Evolutionary conservation across 352 stramenopile species (phyloP), one percentile per base, ranked within the genome.

Genomic region (Pythium pectinolyticum): DNA sequence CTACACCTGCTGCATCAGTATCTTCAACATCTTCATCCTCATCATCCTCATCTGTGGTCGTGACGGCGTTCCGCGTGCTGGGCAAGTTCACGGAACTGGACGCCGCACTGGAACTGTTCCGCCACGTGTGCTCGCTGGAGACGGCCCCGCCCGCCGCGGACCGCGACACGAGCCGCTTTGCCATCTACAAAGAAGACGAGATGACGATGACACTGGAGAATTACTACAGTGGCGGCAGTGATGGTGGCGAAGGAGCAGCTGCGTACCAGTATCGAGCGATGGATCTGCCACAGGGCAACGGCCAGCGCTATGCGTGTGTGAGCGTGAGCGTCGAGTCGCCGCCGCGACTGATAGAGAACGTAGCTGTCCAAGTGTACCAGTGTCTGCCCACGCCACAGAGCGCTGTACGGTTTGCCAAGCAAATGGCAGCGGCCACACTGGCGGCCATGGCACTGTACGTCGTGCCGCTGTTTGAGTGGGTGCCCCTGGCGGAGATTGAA

Each of bases 391-490:
- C 85, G 27, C 77, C 77, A 0, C 85, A 92, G 66, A 94, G 85
- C 32, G 83, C 85, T 4, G 70, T 89, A 56, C 81, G 85, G 5
- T 92, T 92, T 51, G 82, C 82, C 22, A 74, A 76, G 48, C 80
- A 91, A 59, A 80, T 86, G 39, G 66, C 66, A 1, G 27, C 66
- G n/a, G 69, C 74, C 4, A 73, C 80, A 22, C 67, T 92, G 32
- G 69, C 79, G 28, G 69, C 73, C 4, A 60, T 73, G 24, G 54
- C 74, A 2, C 61, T 92, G 37, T 83, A 68, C 51, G 76, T 94
- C 43, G 78, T 94, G n/a, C 85, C 85, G 52, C 63, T 94, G 22
- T 92, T 92, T 47, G 82, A 90, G 60, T 94, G 85, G 85, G 73
- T 94, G 47, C 59, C 77, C 6, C 63, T 91, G 40, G 63, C 75